These are phyloP conservation scores for Thozetella sp. DNA, from an alignment of 495 filamentous ascomycete genomes.

Conservation along the genomic window DNA sequence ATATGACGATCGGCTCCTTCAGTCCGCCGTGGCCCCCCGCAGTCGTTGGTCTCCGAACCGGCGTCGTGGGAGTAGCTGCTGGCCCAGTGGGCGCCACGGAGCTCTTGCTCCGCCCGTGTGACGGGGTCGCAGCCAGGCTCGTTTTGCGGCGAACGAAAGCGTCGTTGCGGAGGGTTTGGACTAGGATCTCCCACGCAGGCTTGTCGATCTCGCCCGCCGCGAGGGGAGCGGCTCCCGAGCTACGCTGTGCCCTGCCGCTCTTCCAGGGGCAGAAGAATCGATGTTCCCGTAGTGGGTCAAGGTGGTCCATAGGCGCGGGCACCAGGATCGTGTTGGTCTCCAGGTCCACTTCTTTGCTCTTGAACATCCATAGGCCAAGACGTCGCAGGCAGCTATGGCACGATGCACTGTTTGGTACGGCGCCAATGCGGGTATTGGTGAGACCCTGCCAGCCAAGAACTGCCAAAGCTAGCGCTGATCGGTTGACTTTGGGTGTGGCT, in stretches of 20 bases:
- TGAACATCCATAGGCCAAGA: conserved; percentile 94
- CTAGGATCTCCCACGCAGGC: conserved; percentile 45
- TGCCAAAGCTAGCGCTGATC: conserved; percentile 71
- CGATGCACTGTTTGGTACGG: conserved; percentile 65
- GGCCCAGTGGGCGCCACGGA: conserved; percentile 1
- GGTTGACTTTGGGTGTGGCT: conserved; percentile 44
- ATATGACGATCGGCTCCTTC: conserved; percentile 11
- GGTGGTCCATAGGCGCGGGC: conserved; percentile 59
- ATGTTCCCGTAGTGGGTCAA: conserved; percentile 72
- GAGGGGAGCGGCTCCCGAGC: conserved; percentile 29
- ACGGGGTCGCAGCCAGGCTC: conserved; percentile 2
- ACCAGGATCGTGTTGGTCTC: conserved; percentile 48
- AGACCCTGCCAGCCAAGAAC: conserved; percentile 86
- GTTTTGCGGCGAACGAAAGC: conserved; percentile 32
- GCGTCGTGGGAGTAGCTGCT: not conserved
- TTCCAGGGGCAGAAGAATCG: conserved; percentile 85
- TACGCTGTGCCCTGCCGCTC: conserved; percentile 59
- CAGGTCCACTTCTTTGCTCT: conserved; percentile 52
- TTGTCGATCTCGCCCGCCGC: conserved; percentile 20
- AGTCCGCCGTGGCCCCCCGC: conserved; percentile 9
- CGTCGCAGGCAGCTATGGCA: conserved; percentile 87
- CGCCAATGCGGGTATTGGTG: conserved; percentile 57
- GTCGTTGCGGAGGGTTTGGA: conserved; percentile 44
- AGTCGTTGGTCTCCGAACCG: conserved; percentile 7
- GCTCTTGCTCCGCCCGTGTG: conserved; percentile 24